Evolutionary conservation across 2,329 filamentous ascomycete species (phyloP).

Genomic region (Eurotiales sp.): DNA sequence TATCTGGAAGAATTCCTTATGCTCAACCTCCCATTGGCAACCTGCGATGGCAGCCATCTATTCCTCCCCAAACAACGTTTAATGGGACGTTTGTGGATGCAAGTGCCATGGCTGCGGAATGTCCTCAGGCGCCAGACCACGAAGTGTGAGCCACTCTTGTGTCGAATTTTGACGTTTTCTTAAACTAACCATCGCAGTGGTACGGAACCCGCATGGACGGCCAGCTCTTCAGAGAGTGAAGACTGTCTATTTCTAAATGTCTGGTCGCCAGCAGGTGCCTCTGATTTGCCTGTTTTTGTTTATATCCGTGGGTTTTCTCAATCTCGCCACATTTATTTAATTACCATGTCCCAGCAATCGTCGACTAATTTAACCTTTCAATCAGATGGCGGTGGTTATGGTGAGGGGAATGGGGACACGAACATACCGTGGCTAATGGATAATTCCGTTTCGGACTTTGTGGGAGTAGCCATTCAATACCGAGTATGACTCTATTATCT

Average conservation of each 20-base stretch:
- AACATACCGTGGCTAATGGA: slow-evolving; percentile 41
- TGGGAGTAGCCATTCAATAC: slow-evolving; percentile 50
- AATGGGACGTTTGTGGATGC: slow-evolving; percentile 21
- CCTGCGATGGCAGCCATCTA: slow-evolving; percentile 29
- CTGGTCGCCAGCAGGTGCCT: slow-evolving; percentile 24
- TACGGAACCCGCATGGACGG: not conserved
- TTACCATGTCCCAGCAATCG: too few species aligned
- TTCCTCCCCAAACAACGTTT: slow-evolving; percentile 18
- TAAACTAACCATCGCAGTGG: not conserved
- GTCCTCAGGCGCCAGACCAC: slow-evolving; percentile 26
- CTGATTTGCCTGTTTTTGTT: slow-evolving; percentile 30
- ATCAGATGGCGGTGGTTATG: slow-evolving; percentile 32
- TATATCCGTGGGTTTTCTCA: slow-evolving; percentile 22
- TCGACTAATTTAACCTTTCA: not conserved
- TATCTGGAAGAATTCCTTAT: slow-evolving; percentile 29
- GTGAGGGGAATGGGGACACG: slow-evolving; percentile 31
- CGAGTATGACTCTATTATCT: slow-evolving; percentile 35
- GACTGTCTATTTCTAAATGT: slow-evolving; percentile 37
- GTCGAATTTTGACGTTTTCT: not conserved
- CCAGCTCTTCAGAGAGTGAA: slow-evolving; percentile 9
- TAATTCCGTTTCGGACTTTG: slow-evolving; percentile 44
- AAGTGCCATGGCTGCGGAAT: slow-evolving; percentile 23
- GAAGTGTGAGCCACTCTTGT: slow-evolving; percentile 5
- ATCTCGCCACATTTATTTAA: too few species aligned
- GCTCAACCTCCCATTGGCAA: slow-evolving; percentile 29